A percentile compares a stretch with the other conserved stretches of the same genome.
Evolutionary conservation across 2,329 filamentous ascomycete species (phyloP).

Genomic region (Didymella lethalis): DNA sequence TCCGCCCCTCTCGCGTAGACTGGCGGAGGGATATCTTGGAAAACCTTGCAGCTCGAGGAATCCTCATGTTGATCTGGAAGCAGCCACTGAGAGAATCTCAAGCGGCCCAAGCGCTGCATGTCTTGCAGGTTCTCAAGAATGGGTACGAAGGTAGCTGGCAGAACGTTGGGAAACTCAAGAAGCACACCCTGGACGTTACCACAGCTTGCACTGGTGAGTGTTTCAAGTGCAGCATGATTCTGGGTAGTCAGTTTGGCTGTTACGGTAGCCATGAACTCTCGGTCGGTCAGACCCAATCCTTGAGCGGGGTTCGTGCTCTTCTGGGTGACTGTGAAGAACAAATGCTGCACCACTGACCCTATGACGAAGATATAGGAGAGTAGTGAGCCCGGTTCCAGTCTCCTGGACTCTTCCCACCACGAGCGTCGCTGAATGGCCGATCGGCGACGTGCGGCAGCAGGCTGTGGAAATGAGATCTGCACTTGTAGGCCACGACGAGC

Average conservation of each 20-base stretch:
- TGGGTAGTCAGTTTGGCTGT: constrained; percentile 28
- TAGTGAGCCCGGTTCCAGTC: constrained; percentile 35
- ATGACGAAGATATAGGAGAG: constrained; percentile 38
- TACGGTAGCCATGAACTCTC: constrained; percentile 21
- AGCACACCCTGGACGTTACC: constrained; percentile 27
- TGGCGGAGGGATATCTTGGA: constrained; percentile 36
- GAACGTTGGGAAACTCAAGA: constrained; percentile 39
- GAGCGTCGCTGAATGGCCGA: constrained; percentile 16
- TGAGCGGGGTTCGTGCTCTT: constrained; percentile 20
- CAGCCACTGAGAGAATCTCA: constrained; percentile 43
- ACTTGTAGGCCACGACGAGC: constrained; percentile 29
- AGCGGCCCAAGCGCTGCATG: constrained; percentile 34
- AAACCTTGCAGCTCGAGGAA: background rate
- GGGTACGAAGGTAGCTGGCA: constrained; percentile 44
- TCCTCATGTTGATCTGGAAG: constrained; percentile 26
- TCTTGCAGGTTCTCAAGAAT: constrained; percentile 36
- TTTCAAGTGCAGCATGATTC: constrained; percentile 24
- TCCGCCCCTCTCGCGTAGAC: constrained; percentile 32
- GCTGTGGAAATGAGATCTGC: constrained; percentile 36
- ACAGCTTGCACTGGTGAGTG: constrained; percentile 24
- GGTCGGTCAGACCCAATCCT: constrained; percentile 19
- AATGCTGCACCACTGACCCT: constrained; percentile 26
- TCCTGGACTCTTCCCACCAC: constrained; percentile 44
- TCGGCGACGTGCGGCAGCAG: constrained; percentile 22
- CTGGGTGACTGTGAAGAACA: constrained; percentile 37